phyloP scores from a whole-genome alignment of 306 rosid species.

The Cicer bijugum region DNA sequence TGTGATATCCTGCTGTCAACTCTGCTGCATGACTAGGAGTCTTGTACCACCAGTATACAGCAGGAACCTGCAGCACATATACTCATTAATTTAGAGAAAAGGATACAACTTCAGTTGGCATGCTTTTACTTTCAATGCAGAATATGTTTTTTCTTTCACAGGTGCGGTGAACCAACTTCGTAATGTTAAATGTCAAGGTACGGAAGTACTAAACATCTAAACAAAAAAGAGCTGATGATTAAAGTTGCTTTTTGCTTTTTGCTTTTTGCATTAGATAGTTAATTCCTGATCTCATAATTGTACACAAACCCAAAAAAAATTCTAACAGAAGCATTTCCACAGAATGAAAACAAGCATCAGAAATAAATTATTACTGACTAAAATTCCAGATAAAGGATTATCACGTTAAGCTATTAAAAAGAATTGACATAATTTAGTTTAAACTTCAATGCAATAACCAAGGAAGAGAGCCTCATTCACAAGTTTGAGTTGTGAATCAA shows the following conservation, averaged over 20 bases:
- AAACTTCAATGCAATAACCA: background rate
- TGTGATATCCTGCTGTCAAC: constrained; percentile 93
- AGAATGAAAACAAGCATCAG: constrained; percentile 22
- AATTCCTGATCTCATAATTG: background rate
- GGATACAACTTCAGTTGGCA: constrained; percentile 16
- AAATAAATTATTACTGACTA: constrained; percentile 18
- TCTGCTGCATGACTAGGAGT: constrained; percentile 95
- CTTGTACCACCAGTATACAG: constrained; percentile 94
- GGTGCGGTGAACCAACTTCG: constrained; percentile 24
- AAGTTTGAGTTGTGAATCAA: constrained; percentile 5
- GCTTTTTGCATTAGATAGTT: background rate
- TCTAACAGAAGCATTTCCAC: background rate
- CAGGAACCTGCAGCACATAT: constrained; percentile 73
- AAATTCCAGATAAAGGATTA: constrained; percentile 7
- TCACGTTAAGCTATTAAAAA: constrained; percentile 8
- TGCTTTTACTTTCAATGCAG: constrained; percentile 7
- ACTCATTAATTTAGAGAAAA: constrained; percentile 29
- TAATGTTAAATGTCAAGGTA: constrained; percentile 5
- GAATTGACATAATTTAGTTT: constrained; percentile 8
- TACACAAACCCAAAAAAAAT: background rate
- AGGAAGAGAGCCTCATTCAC: constrained; percentile 8
- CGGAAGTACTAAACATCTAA: constrained; percentile 3
- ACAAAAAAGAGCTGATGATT: background rate
- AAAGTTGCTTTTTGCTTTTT: background rate
- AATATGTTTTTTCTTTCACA: constrained; percentile 18